Percentiles rank a stretch among this genome's conserved stretches.
phyloP scores from a whole-genome alignment of 306 rosid genomes.

The Heteromeles arbutifolia region DNA sequence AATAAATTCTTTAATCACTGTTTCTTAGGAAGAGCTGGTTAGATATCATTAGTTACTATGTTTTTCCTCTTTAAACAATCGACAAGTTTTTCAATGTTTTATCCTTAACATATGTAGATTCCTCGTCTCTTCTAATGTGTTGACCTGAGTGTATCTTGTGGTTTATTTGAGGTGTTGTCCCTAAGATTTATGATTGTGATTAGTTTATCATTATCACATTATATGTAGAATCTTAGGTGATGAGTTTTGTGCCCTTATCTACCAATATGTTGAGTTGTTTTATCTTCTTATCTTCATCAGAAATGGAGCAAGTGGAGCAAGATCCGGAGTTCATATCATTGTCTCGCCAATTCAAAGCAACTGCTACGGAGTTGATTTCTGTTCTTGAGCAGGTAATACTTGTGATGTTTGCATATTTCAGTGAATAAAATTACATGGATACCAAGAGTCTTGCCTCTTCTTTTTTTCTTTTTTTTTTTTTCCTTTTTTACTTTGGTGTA shows the following conservation, averaged over 20 bases:
- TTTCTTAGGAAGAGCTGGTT: background rate
- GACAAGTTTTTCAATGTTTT: background rate
- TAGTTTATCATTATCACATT: slow-evolving; percentile 1
- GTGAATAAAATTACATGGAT: background rate
- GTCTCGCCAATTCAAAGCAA: slow-evolving; percentile 92
- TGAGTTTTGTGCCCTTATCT: slow-evolving; percentile 23
- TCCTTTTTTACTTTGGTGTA: background rate
- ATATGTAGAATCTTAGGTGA: background rate
- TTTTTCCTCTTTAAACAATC: background rate
- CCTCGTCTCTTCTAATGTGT: background rate
- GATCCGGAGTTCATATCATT: slow-evolving; percentile 74
- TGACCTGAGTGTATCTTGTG: background rate
- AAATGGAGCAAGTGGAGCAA: slow-evolving; percentile 94
- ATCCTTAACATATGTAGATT: background rate
- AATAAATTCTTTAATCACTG: background rate
- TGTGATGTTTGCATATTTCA: background rate
- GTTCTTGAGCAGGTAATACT: slow-evolving; percentile 88
- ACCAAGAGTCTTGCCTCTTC: background rate
- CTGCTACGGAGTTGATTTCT: slow-evolving; percentile 87
- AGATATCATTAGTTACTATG: background rate
- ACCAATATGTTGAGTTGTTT: slow-evolving; percentile 34
- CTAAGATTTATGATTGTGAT: background rate
- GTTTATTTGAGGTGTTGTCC: background rate
- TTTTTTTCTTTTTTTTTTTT: background rate
- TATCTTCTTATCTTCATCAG: slow-evolving; percentile 41